These are phyloP conservation scores for Saturnispora zaruensis DNA, from an alignment of 805 yeast species.

Conservation along the genomic window DNA sequence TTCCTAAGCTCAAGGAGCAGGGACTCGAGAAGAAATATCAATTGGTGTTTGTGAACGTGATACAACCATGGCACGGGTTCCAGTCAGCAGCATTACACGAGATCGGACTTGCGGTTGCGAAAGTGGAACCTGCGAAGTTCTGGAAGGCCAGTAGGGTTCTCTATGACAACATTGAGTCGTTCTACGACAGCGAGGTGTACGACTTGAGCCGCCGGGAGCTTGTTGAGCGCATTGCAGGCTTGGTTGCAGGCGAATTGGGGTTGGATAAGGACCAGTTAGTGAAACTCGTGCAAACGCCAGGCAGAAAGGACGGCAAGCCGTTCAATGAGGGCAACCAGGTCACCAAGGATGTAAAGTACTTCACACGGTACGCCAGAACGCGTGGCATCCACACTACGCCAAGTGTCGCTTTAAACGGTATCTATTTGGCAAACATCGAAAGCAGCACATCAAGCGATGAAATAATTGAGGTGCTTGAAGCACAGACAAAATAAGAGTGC, in stretches of 20 bases:
- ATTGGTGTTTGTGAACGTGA: constrained; percentile 58
- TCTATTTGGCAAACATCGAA: constrained; percentile 46
- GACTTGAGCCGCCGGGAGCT: constrained; percentile 48
- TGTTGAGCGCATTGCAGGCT: constrained; percentile 42
- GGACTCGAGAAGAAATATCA: constrained; percentile 42
- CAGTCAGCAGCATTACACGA: constrained; percentile 62
- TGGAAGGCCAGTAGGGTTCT: constrained; percentile 50
- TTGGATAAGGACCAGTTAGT: constrained; percentile 27
- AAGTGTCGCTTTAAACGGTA: constrained; percentile 64
- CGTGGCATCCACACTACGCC: constrained; percentile 83
- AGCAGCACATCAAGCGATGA: constrained; percentile 49
- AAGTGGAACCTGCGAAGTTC: constrained; percentile 42
- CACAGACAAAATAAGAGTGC: constrained; percentile 8
- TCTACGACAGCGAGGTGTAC: constrained; percentile 54
- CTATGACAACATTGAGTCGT: constrained; percentile 45
- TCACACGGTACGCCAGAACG: constrained; percentile 64
- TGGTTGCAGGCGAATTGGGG: constrained; percentile 26
- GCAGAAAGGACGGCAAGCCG: constrained; percentile 26
- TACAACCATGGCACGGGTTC: constrained; percentile 86
- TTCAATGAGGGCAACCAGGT: constrained; percentile 52
- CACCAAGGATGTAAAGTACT: constrained; percentile 60
- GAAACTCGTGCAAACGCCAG: constrained; percentile 11
- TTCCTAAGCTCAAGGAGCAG: constrained; percentile 41
- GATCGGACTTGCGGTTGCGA: constrained; percentile 62
- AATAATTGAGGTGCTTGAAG: constrained; percentile 33